Conservation (phyloP, 805 yeast species). For the Cyberlindnera bimundalis region DNA sequence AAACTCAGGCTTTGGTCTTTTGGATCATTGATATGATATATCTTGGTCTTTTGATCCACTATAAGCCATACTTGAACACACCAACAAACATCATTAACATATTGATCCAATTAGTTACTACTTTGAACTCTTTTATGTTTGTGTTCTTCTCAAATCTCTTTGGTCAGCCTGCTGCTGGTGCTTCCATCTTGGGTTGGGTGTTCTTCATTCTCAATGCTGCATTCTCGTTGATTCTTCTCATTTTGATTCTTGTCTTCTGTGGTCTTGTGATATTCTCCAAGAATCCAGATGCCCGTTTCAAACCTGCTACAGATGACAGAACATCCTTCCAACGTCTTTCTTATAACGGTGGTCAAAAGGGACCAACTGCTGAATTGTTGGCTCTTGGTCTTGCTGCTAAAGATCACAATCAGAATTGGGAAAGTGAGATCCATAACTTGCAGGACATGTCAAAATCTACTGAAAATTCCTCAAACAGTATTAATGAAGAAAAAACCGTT, state of each 20-base stretch:
- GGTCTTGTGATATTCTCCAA: constrained; percentile 63
- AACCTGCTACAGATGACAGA: constrained; percentile 89
- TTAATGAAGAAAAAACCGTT: constrained; percentile 27
- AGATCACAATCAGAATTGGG: constrained; percentile 76
- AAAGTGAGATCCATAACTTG: constrained; percentile 41
- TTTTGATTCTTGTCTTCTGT: constrained; percentile 66
- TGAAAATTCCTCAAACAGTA: constrained; percentile 19
- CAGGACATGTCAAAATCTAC: constrained; percentile 16
- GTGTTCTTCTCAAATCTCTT: constrained; percentile 82
- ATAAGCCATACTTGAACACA: constrained; percentile 75
- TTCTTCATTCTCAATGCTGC: constrained; percentile 89
- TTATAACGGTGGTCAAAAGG: constrained; percentile 28
- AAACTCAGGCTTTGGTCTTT: constrained; percentile 72
- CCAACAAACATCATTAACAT: constrained; percentile 78
- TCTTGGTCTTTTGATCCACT: constrained; percentile 58
- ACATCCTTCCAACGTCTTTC: constrained; percentile 69
- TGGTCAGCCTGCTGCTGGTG: constrained; percentile 73
- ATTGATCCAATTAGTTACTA: constrained; percentile 64
- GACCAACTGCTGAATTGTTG: constrained; percentile 48
- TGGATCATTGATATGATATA: constrained; percentile 75
- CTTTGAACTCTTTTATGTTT: constrained; percentile 80
- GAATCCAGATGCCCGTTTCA: constrained; percentile 86
- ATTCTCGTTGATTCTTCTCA: constrained; percentile 68
- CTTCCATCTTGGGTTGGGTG: constrained; percentile 88
- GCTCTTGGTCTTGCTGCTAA: constrained; percentile 83